Conservation (phyloP, 805 yeast species). For the Wickerhamomyces queroliae region DNA sequence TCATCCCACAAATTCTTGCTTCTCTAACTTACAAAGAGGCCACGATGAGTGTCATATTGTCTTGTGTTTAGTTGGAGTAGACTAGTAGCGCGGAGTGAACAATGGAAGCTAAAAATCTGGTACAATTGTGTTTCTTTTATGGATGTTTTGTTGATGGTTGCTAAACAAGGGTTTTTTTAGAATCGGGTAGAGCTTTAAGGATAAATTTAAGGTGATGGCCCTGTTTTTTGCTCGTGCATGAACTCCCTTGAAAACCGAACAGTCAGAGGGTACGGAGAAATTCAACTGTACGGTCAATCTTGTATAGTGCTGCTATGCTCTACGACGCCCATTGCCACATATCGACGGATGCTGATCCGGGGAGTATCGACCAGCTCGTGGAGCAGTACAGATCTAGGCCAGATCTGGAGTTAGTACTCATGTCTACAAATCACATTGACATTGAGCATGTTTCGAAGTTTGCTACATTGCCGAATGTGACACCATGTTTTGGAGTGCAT, state of each 20-base stretch:
- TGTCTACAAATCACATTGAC: slow-evolving; percentile 45
- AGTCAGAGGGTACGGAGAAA: no score
- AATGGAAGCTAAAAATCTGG: neutral
- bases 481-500: slow-evolving; percentile 69
- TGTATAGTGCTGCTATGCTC: neutral
- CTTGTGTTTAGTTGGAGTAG: neutral
- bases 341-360: slow-evolving; percentile 5
- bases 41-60: slow-evolving; percentile 56
- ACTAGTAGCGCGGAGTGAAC: neutral
- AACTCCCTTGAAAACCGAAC: no score
- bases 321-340: slow-evolving; percentile 35
- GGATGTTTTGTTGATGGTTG: no score
- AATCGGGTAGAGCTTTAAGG: no score
- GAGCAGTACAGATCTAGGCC: slow-evolving; percentile 1
- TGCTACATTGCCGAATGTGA: slow-evolving; percentile 15
- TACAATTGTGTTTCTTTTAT: no score
- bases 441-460: slow-evolving; percentile 20
- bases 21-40: slow-evolving; percentile 55
- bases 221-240: no score
- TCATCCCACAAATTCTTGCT: neutral
- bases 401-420: slow-evolving; percentile 23
- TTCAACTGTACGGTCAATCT: no score
- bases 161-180: no score
- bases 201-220: no score
- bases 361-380: neutral